Base-by-base conservation (phyloP, 306 rosid species). In the Mimosa bimucronata region DNA sequence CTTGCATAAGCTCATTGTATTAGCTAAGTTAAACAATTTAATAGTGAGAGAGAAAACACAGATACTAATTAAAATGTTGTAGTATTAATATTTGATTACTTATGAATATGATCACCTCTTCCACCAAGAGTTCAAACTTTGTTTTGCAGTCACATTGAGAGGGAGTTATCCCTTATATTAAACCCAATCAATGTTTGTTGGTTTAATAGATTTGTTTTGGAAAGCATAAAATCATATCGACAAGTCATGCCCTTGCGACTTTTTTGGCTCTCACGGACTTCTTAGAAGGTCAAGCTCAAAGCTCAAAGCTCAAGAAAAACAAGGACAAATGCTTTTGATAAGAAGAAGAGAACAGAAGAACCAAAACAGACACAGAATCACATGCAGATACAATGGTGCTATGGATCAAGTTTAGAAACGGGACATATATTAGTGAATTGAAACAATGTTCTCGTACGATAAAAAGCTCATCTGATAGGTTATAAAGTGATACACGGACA, bases 401-500 rank as follows among this genome's bases (percentile, higher is more conserved):
- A 25, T 2, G 44, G 70, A 71, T 71, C 73, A 62, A 29, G 44
- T 44, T n/a, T 37, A 64, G 34, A 58, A 26, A 80, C 44, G n/a
- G 53, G 41, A 68, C 53, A 25, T 77, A 41, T 67, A 77, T 52
- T 60, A 61, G 67, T 45, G 52, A 81, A 72, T 29, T 13, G 44
- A 72, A 62, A 67, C 77, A 61, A 31, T 76, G 79, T 76, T 26
- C 61, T 71, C 31, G 26, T 80, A 67, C 46, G 64, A 81, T 57
- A 74, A 74, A 44, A 80, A 77, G 65, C 80, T 61, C 82, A 81
- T 79, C 64, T 25, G 40, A 76, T 34, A 79, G 9, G 55, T 68
- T 25, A 44, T 46, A 78, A 57, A 42, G 62, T 70, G 46, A 61
- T 62, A 78, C 73, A 75, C 2, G 71, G 23, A 79, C 50, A 71